These are phyloP conservation scores for Collariella sp. DNA, from an alignment of 495 filamentous ascomycete species.

Conservation along the genomic window DNA sequence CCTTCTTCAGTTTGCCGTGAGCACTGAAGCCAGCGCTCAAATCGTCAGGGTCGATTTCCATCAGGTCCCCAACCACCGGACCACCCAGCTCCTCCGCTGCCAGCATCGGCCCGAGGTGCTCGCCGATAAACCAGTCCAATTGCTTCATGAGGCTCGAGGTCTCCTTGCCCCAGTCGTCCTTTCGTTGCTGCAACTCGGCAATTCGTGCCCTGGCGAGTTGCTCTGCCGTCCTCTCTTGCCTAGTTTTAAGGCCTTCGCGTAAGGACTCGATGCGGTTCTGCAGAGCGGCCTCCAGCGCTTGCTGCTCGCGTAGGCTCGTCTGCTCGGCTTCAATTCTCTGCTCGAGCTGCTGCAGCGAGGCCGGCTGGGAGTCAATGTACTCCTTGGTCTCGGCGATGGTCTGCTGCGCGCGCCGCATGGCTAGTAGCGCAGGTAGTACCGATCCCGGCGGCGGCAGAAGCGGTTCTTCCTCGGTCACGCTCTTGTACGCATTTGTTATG, in stretches of 20 bases:
- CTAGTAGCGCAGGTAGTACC: constrained; percentile 60
- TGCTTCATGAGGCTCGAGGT: constrained; percentile 50
- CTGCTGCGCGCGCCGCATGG: constrained; percentile 53
- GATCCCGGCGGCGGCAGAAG: constrained; percentile 58
- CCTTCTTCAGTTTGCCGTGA: constrained; percentile 60
- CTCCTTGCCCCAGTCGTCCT: constrained; percentile 45
- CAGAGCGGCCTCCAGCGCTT: constrained; percentile 46
- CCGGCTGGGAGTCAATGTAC: constrained; percentile 47
- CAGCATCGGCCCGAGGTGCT: constrained; percentile 67
- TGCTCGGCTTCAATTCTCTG: constrained; percentile 51
- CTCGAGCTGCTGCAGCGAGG: constrained; percentile 45
- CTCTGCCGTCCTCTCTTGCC: constrained; percentile 50
- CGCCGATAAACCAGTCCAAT: constrained; percentile 64
- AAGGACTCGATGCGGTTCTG: constrained; percentile 42
- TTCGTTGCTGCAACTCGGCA: constrained; percentile 48
- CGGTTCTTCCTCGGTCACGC: constrained; percentile 49
- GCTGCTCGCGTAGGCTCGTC: constrained; percentile 54
- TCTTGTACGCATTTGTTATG: constrained; percentile 57
- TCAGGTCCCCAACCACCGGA: constrained; percentile 67
- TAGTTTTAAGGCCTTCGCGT: constrained; percentile 43
- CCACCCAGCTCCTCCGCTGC: constrained; percentile 82
- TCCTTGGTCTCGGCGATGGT: constrained; percentile 55
- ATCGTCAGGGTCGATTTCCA: constrained; percentile 48
- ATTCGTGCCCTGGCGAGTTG: constrained; percentile 50
- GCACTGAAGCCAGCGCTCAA: constrained; percentile 63